Percentiles rank a stretch among this genome's conserved stretches.
Evolutionary conservation across 805 yeast genomes (phyloP).

Genomic region (Clavispora asparagi): DNA sequence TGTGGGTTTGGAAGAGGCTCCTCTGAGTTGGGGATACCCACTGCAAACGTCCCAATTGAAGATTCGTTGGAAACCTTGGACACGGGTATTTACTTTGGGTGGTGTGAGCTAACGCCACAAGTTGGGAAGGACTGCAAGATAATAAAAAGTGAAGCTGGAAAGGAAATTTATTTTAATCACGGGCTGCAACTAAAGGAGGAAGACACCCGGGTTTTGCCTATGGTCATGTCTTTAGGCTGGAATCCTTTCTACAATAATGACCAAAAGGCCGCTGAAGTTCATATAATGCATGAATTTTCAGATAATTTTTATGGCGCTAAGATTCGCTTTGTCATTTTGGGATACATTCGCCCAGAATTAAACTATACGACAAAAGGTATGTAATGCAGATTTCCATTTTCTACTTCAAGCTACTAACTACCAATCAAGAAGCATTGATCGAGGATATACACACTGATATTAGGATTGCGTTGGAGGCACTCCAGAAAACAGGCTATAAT

Average conservation of each 20-base stretch:
- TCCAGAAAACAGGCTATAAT: slow-evolving; percentile 16
- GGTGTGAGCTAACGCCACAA: slow-evolving; percentile 35
- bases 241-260: slow-evolving; percentile 85
- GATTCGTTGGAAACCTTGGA: slow-evolving; percentile 39
- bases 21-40: slow-evolving; percentile 87
- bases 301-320: slow-evolving; percentile 77
- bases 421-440: slow-evolving; percentile 62
- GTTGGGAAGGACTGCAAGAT: neutral
- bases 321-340: slow-evolving; percentile 66
- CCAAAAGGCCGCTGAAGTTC: slow-evolving; percentile 81
- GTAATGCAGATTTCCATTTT: slow-evolving; percentile 10
- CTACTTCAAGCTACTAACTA: slow-evolving; percentile 16
- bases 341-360: slow-evolving; percentile 87
- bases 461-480: slow-evolving; percentile 50
- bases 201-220: slow-evolving; percentile 55
- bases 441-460: slow-evolving; percentile 81
- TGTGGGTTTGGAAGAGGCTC: slow-evolving; percentile 97
- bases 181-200: slow-evolving; percentile 48
- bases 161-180: slow-evolving; percentile 45
- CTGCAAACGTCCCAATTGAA: slow-evolving; percentile 79
- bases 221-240: slow-evolving; percentile 95
- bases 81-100: slow-evolving; percentile 92
- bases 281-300: slow-evolving; percentile 69
- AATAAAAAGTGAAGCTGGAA: slow-evolving; percentile 3
- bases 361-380: slow-evolving; percentile 64